Evolutionary conservation across 495 filamentous ascomycete species (phyloP), one percentile per base, ranked within the genome.

Genomic region (Aspergillus avenaceus): DNA sequence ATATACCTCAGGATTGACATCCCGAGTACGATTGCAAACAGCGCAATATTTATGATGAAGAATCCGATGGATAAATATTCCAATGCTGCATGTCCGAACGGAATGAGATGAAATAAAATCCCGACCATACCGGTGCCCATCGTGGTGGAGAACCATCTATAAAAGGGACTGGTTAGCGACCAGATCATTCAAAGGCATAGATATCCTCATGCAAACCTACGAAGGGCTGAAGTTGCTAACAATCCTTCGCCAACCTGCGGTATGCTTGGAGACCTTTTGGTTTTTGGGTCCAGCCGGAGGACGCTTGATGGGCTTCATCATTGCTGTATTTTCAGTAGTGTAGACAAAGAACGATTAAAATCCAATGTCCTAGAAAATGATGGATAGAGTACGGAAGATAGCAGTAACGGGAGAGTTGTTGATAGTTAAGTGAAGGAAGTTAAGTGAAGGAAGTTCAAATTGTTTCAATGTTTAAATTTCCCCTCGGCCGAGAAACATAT

Each of bases 91-190:
- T 52, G 59, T n/a, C 66, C 43, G 44, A 71, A 73, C 3, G 76
- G 70, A 14, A 78, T 45, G 0, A 64, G 55, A 41, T 65, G 60
- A 21, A 79, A 60, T 11, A 78, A 48, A n/a, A 77, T 70, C 0
- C 71, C 67, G 2, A 73, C 67, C 26, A 78, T 70, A 2, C 76
- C 76, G 0, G 76, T 79, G 13, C 76, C 70, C 76, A 79, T 78
- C 7, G 67, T 78, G 6, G 67, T 61, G 5, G 67, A 57, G 53
- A 75, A 78, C 75, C 72, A 75, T 55, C 66, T 69, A 7, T 24
- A 21, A 2, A 9, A 6, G 18, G 5, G 4, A 24, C 13, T 41
- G 1, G n/a, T 26, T 28, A 37, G 12, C 8, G 18, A 37, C n/a
- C 27, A 25, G 51, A 25, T 53, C 41, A 54, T 18, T 21, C n/a